Conservation (phyloP, 1,139 yeast genomes). For the Pichia sp. region DNA sequence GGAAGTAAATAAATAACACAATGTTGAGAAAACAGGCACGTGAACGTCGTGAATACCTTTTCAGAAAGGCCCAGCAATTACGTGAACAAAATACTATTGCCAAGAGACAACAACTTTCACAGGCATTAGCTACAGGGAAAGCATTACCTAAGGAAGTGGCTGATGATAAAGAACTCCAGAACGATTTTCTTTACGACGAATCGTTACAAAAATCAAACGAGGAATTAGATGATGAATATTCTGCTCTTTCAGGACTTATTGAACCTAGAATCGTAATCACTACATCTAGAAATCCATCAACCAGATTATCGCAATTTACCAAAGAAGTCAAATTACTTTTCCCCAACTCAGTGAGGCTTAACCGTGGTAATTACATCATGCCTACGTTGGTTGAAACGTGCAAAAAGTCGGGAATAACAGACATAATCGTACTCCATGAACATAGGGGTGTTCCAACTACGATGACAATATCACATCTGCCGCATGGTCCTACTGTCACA, state of each 20-base stretch:
- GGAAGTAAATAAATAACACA: not conserved
- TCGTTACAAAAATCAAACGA: constrained; percentile 48
- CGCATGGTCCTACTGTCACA: constrained; percentile 96
- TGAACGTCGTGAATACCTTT: constrained; percentile 89
- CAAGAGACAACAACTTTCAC: constrained; percentile 80
- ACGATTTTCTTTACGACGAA: constrained; percentile 82
- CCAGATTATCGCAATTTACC: constrained; percentile 81
- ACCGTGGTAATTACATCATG: constrained; percentile 89
- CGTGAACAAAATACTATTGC: constrained; percentile 85
- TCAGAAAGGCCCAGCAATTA: constrained; percentile 80
- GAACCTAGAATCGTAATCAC: constrained; percentile 95
- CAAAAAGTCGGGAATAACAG: constrained; percentile 66
- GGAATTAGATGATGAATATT: constrained; percentile 80
- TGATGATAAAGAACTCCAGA: constrained; percentile 76
- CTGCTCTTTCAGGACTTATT: constrained; percentile 76
- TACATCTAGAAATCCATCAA: constrained; percentile 87
- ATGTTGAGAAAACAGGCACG: constrained; percentile 90
- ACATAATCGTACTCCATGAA: constrained; percentile 82
- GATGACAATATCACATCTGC: constrained; percentile 87
- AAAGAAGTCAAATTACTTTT: constrained; percentile 86
- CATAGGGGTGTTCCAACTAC: constrained; percentile 98
- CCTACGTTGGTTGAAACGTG: constrained; percentile 85
- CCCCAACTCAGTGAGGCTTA: constrained; percentile 83
- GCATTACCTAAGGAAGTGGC: constrained; percentile 86
- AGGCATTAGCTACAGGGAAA: constrained; percentile 88